phyloP scores from a whole-genome alignment of 108 stramenopile genomes.

The Nannochloropsis gaditana region DNA sequence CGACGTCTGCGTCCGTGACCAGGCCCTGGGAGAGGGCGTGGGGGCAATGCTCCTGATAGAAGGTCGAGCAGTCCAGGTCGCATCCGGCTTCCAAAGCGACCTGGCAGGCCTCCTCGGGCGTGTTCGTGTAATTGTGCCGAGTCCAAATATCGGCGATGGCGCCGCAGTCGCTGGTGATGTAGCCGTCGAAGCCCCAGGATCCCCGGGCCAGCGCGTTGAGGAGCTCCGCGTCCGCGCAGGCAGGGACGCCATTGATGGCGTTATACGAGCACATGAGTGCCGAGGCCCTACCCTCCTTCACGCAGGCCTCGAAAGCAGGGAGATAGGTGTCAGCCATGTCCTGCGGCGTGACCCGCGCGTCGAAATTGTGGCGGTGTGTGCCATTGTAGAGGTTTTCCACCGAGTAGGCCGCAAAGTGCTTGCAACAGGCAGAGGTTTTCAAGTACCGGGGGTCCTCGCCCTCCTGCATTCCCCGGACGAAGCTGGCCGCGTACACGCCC shows the following conservation, averaged over 20 bases:
- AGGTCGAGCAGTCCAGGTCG: conserved; percentile 35
- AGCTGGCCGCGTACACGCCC: conserved; percentile 55
- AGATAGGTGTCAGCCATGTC: conserved; percentile 63
- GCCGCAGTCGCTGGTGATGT: conserved; percentile 66
- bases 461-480: conserved; percentile 58
- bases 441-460: conserved; percentile 28
- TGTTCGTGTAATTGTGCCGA: neutral
- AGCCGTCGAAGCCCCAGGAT: conserved; percentile 60
- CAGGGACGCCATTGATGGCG: conserved; percentile 64
- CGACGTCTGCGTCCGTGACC: conserved; percentile 25
- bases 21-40: conserved; percentile 25
- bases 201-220: conserved; percentile 51
- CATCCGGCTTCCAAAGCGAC: conserved; percentile 25
- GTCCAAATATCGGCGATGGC: conserved; percentile 53
- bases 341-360: conserved; percentile 44
- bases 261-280: conserved; percentile 73
- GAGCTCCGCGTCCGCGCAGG: conserved; percentile 58
- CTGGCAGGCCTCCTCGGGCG: neutral
- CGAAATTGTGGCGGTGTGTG: conserved; percentile 53
- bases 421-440: conserved; percentile 60
- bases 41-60: neutral
- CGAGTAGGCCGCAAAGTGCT: conserved; percentile 64
- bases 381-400: conserved; percentile 50
- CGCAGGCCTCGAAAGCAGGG: conserved; percentile 62
- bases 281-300: conserved; percentile 46